A percentile compares a stretch with the other conserved stretches of the same genome.
Evolutionary conservation across 2,329 filamentous ascomycete genomes (phyloP).

Genomic region (Camillea tinctor): DNA sequence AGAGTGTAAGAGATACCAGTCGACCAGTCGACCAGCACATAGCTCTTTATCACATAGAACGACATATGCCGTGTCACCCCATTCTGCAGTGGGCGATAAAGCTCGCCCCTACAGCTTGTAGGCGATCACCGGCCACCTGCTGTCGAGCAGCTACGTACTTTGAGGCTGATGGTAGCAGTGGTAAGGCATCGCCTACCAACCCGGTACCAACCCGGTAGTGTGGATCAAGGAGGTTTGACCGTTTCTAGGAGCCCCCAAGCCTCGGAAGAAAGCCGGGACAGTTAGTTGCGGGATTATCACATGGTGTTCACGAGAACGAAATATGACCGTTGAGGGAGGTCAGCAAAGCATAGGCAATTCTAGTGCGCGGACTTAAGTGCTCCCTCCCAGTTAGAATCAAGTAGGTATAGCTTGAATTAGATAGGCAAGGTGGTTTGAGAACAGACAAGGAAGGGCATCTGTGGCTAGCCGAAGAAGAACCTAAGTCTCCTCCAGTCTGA

Average conservation of each 20-base stretch:
- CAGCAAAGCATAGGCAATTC: background rate
- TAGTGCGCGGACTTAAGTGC: background rate
- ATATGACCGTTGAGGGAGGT: background rate
- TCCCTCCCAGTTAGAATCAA: background rate
- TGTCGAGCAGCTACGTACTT: conserved; percentile 5
- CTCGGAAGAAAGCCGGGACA: background rate
- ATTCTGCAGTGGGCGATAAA: conserved; percentile 20
- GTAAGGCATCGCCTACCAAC: conserved; percentile 13
- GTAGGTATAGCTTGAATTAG: background rate
- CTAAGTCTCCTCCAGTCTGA: background rate
- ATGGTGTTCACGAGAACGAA: background rate
- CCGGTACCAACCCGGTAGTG: conserved; percentile 8
- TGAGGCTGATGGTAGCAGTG: conserved; percentile 20
- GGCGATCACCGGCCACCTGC: conserved; percentile 12
- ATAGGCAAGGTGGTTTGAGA: background rate
- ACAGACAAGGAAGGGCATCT: background rate
- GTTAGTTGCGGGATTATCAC: background rate
- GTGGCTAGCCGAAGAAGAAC: background rate
- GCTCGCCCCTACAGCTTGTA: conserved; percentile 19
- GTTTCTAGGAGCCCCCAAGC: background rate
- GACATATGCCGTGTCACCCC: conserved; percentile 25
- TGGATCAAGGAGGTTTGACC: background rate
- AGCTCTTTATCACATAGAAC: conserved; percentile 10
- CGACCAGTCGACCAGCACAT: too few species aligned
- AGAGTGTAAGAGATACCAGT: conserved; percentile 18